Base-by-base conservation (phyloP, 805 yeast genomes). In the Sungouiella blattae region DNA sequence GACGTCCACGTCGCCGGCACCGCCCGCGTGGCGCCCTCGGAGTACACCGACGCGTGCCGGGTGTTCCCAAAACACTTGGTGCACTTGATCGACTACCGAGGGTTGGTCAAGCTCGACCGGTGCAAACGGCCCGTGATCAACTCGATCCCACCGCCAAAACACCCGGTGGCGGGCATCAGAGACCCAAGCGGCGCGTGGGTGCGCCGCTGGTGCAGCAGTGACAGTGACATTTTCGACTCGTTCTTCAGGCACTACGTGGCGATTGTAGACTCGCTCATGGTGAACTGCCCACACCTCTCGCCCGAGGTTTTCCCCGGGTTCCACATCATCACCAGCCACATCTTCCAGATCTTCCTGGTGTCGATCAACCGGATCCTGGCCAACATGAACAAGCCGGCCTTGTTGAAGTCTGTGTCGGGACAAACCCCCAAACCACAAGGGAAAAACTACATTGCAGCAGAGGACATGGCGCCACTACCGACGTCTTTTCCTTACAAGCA, bases 161-260 rank as follows among this genome's bases (percentile, higher is more conserved):
- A 62, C 33, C 72, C 72, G 4, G 73, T 67, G 3, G 40, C 46
- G 21, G 79, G 81, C 6, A 74, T 78, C 30, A 50, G 64, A 11
- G 80, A 80, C 40, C 78, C 84, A 6, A 71, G 62, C 39, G 85
- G 83, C 5, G 49, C 66, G 17, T 80, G 87, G 87, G 80, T 77
- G 7, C 61, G 69, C 37, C 62, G 78, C 44, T 80, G 86, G 86
- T 65, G 71, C 35, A 61, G 69, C 33, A 59, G 71, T 37, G 83
- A 77, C 41, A 64, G 77, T 36, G 80, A 77, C 46, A 59, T 80
- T 2, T 80, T 80, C 55, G 68, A 71, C 40, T 75, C 84, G 1
- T 80, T 80, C 43, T 60, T 79, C 32, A 71, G 81, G 40, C 85
- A 80, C 52, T 80, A 77, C 47, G 51, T 77, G 12, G 50, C 44